Conservation (phyloP, 2,329 filamentous ascomycete species). For the Beauveria sp. region DNA sequence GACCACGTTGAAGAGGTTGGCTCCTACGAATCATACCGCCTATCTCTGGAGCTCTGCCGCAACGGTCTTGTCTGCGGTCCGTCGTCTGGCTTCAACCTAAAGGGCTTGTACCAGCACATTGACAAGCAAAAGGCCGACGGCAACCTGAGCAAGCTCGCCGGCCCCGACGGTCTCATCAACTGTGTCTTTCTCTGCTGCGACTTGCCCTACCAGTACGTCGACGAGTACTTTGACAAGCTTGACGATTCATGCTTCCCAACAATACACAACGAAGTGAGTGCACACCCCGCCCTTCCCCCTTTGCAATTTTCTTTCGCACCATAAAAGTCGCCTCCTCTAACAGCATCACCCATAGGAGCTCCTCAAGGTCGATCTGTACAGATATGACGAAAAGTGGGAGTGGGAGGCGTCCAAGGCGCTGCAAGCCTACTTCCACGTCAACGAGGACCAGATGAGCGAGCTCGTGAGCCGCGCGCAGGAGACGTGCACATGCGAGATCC, state of each 20-base stretch:
- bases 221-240: constrained; percentile 52
- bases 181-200: constrained; percentile 57
- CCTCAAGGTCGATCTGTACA: constrained; percentile 38
- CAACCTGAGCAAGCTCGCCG: constrained; percentile 35
- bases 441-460: constrained; percentile 10
- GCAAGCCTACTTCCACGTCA: constrained; percentile 22
- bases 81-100: constrained; percentile 51
- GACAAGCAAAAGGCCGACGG: constrained; percentile 38
- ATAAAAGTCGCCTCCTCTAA: constrained; percentile 9
- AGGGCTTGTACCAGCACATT: constrained; percentile 43
- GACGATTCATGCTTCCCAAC: constrained; percentile 38
- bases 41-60: constrained; percentile 47
- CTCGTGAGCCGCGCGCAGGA: constrained; percentile 9
- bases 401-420: constrained; percentile 30
- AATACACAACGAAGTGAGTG: constrained; percentile 34
- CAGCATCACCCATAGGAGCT: constrained; percentile 27
- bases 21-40: constrained; percentile 43
- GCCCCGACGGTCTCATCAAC: constrained; percentile 36
- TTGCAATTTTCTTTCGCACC: no score
- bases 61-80: constrained; percentile 53
- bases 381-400: constrained; percentile 48
- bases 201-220: constrained; percentile 54
- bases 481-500: not conserved
- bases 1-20: constrained; percentile 50
- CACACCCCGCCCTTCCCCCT: no score